Base-by-base conservation (phyloP, 2,329 filamentous ascomycete genomes). In the Hawksworthiomyces lignivorus region DNA sequence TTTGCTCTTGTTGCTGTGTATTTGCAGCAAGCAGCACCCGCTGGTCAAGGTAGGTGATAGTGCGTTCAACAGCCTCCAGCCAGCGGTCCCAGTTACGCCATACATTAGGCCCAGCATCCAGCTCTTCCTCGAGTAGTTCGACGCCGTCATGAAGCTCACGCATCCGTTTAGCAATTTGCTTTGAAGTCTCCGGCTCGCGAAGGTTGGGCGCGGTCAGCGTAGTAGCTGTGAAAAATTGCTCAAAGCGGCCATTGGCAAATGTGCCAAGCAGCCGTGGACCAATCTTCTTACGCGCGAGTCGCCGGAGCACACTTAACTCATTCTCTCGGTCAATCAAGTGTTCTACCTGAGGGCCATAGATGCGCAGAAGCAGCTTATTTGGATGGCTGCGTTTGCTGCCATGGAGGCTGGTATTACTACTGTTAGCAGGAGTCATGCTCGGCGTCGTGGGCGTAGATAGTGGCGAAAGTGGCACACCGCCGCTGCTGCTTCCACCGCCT, bases 111-210 rank as follows among this genome's bases (percentile, higher is more conserved):
- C 92, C 92, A 17, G 73, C 80, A 27, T 84, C 75, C 38, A 80
- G 75, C 62, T 98, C 92, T 27, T 80, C 71, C 1, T 82, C 75
- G 0, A 95, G 72, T 17, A 98, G 69, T 21, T 96, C 88, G 48
- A 98, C 83, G 1, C 92, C 92, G 39, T 95, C 86, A 55, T 98
- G 92, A 27, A 98, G 72, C 62, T 98, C 92, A 48, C 89, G 77
- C 87, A 98, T 95, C 38, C 92, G 85, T 69, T 97, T 97, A 11
- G 92, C 90, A 56, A 98, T 98, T 57, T 95, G 86, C 55, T 77
- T 84, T 26, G 85, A 94, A 0, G 87, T 96, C 37, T 87, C 85
- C 0, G 86, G 77, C 24, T 86, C 77, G 28, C 87, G 82, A 34
- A 98, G 64, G 50, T 94, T 85, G 20, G 75, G 69, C 0, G 83